Conservation (phyloP, 2,329 filamentous ascomycete species). For the Geoglossum cookeanum region DNA sequence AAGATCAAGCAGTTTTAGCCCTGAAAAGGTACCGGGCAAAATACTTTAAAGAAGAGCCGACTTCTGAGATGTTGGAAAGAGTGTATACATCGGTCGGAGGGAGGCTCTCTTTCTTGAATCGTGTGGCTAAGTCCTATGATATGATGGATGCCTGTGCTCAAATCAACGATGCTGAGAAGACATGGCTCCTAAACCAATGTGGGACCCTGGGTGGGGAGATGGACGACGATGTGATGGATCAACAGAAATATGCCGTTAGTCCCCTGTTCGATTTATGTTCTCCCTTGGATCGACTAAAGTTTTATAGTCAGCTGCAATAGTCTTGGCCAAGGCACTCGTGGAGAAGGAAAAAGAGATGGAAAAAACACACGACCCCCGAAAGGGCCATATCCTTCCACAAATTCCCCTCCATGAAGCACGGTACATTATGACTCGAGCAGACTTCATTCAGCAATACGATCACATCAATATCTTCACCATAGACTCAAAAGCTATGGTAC, state of each 20-base stretch:
- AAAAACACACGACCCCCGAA: constrained; percentile 41
- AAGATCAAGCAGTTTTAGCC: constrained; percentile 55
- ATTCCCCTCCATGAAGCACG: constrained; percentile 68
- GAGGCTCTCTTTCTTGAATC: constrained; percentile 68
- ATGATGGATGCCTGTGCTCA: constrained; percentile 62
- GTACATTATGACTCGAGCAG: constrained; percentile 85
- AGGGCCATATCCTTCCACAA: constrained; percentile 59
- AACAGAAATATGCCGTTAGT: constrained; percentile 84
- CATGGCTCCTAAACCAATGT: constrained; percentile 64
- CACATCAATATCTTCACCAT: constrained; percentile 92
- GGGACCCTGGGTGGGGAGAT: constrained; percentile 57
- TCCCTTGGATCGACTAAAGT: not conserved
- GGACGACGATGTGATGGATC: constrained; percentile 97
- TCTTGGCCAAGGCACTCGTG: constrained; percentile 79
- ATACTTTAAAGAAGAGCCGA: constrained; percentile 47
- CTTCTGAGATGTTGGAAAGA: constrained; percentile 41
- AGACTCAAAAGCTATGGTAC: constrained; percentile 66
- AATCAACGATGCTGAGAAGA: constrained; percentile 53
- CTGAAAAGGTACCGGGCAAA: constrained; percentile 61
- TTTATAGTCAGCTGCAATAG: constrained; percentile 66
- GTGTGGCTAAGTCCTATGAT: constrained; percentile 68
- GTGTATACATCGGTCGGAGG: constrained; percentile 81
- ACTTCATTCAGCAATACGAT: constrained; percentile 87
- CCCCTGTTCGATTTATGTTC: not conserved
- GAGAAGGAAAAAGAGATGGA: constrained; percentile 51